Base-by-base conservation (phyloP, 768 basidiomycete species). In the Rubroboletus satanas region DNA sequence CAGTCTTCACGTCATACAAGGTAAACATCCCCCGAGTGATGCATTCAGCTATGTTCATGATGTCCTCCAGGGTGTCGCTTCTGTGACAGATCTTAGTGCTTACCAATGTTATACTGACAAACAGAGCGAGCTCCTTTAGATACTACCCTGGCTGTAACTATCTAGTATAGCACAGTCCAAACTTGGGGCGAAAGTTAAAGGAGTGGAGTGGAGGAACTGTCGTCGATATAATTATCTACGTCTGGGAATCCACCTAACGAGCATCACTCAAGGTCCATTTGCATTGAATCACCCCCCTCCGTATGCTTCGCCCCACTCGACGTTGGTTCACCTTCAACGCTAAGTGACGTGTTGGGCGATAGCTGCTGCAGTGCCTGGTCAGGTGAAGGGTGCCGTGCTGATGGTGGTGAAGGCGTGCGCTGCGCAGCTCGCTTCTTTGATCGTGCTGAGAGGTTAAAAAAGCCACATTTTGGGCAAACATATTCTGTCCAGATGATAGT, bases 401-500 rank as follows among this genome's bases (percentile, higher is more conserved):
- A 55, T 15, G 70, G 62, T 17, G 69, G 69, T 36, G 69, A 69
- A 35, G 71, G 69, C 7, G 62, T 60, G 52, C 58, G 71, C 23
- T 56, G 59, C 49, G 51, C 56, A 45, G 54, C 53, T 38, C 39
- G 61, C 60, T 59, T 72, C 64, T 72, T 71, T 21, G 69, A 71
- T 57, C 69, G 66, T 15, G 66, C 67, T 0, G 79, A 76, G 6
- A 77, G 73, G 63, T 96, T 95, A 70, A 95, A 90, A 71, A 87
- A 83, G 8, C 84, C 84, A 67, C 93, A 96, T 66, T 90, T 91
- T 0, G 85, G 88, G 68, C 93, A 96, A 26, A 83, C 71, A 62
- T 92, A 96, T 74, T 93, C 93, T 95, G 38, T 57, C 36, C 50
- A 52, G 36, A 51, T 44, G 18, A 49, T 15, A 7, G 52, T 60